Base-by-base conservation (phyloP, 768 basidiomycete species). In the Kwoniella mangroviensis region DNA sequence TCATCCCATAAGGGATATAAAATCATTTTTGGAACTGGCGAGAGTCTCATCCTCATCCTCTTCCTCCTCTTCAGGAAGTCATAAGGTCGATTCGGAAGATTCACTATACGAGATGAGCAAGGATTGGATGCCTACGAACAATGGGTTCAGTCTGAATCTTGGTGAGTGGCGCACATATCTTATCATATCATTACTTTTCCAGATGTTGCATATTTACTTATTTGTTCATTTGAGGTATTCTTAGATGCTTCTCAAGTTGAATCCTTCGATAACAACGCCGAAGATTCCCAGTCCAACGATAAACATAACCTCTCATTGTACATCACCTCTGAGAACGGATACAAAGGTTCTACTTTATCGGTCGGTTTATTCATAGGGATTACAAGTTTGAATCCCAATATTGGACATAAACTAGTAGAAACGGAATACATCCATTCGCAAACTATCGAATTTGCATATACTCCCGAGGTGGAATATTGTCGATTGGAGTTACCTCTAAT, bases 341-440 rank as follows among this genome's bases (percentile, higher is more conserved):
- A 91, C 70, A 88, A 57, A 7, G 43, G 87, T 67, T 89, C 88
- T 77, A 68, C 73, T 76, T 85, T 87, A 63, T 84, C 85, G 12
- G 87, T 89, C 5, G 88, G 90, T 13, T 90, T 92, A 85, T 88
- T 91, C 85, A 87, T 88, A 15, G 90, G 89, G 13, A 89, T 92
- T 69, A 90, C 89, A 75, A 88, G 87, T 56, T 87, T 88, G 72
- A 87, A 88, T 67, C 87, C 89, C 71, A 85, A 87, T 58, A 82
- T 84, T 12, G 90, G 90, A 6, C 87, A 89, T 74, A 86, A 89
- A 12, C 88, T 89, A 5, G 87, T 88, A 0, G 87, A 90, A 17
- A 84, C 89, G 40, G 87, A 90, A 52, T 92, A 90, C 90, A 84
- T 89, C 26, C 92, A 90, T 90, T 89, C 91, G 67, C 84, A 84